Percentiles rank a stretch among this genome's conserved stretches.
These are phyloP conservation scores for Backusella westeae DNA, from an alignment of 192 early-diverging fungal genomes.

Conservation along the genomic window DNA sequence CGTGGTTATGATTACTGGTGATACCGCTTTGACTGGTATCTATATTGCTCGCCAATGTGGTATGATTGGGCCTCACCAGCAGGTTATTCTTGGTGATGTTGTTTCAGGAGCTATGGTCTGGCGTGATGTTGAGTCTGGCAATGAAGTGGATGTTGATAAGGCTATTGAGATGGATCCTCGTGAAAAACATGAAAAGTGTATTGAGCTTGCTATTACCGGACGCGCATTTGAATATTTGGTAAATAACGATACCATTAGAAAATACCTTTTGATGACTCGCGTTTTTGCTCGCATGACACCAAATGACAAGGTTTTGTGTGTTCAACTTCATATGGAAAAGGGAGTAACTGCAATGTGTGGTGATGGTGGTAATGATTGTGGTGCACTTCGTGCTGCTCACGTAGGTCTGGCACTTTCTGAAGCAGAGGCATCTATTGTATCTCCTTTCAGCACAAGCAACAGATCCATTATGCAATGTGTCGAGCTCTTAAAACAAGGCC, in stretches of 20 bases:
- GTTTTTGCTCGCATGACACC: constrained; percentile 83
- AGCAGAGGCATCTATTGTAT: constrained; percentile 79
- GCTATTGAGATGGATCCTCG: constrained; percentile 20
- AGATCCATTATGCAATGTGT: constrained; percentile 67
- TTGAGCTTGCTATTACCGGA: constrained; percentile 75
- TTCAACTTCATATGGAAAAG: constrained; percentile 76
- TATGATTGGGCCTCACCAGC: constrained; percentile 53
- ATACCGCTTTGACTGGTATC: constrained; percentile 71
- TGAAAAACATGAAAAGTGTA: constrained; percentile 16
- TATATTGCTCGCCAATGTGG: constrained; percentile 69
- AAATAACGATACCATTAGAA: constrained; percentile 38
- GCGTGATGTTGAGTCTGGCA: constrained; percentile 58
- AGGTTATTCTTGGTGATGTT: constrained; percentile 56
- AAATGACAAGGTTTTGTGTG: constrained; percentile 71
- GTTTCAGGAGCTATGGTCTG: constrained; percentile 42
- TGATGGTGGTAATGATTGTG: constrained; percentile 86
- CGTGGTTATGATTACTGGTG: constrained; percentile 84
- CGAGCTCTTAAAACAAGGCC: constrained; percentile 68
- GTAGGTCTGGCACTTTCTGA: constrained; percentile 81
- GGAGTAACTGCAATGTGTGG: constrained; percentile 85
- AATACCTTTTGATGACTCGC: constrained; percentile 64
- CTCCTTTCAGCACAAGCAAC: constrained; percentile 71
- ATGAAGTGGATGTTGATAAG: constrained; percentile 38
- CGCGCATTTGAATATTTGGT: constrained; percentile 61
- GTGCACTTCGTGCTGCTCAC: constrained; percentile 77